Percentiles rank a stretch among this genome's conserved stretches.
phyloP scores from a whole-genome alignment of 257 asterid species.

The Solanum lignicaule region DNA sequence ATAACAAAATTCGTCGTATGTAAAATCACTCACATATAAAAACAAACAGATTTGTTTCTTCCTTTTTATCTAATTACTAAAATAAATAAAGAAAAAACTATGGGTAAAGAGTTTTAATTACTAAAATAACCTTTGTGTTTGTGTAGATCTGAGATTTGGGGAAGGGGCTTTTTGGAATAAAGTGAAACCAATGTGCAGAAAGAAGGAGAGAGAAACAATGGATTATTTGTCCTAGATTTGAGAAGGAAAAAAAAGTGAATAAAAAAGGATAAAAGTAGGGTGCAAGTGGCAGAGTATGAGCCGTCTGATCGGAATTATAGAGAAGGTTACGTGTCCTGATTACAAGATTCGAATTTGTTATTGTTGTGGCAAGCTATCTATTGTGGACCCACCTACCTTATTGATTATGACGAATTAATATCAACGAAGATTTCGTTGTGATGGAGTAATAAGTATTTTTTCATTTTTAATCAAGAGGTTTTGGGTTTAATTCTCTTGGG shows the following conservation, averaged over 20 bases:
- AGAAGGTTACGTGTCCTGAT: slow-evolving; percentile 43
- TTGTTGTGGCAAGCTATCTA: background rate
- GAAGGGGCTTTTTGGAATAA: background rate
- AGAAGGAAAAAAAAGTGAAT: background rate
- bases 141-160: slow-evolving; percentile 30
- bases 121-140: slow-evolving; percentile 39
- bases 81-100: background rate
- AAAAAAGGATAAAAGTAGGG: background rate
- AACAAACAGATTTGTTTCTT: background rate
- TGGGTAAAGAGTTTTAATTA: slow-evolving; percentile 6
- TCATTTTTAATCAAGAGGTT: fast-evolving
- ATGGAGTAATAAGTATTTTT: fast-evolving
- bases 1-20: background rate
- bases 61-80: background rate
- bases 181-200: slow-evolving; percentile 1
- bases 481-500: too few relatives aligned
- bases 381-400: slow-evolving; percentile 5
- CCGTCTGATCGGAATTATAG: slow-evolving; percentile 32
- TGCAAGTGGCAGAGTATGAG: slow-evolving; percentile 10
- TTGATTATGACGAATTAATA: background rate
- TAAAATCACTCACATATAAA: background rate
- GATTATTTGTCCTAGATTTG: background rate
- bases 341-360: slow-evolving; percentile 9
- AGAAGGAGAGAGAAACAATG: background rate
- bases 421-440: too few relatives aligned